Evolutionary conservation across 163 green algal species (phyloP), one percentile per base, ranked within the genome.

Genomic region (Scenedesmus sp.): DNA sequence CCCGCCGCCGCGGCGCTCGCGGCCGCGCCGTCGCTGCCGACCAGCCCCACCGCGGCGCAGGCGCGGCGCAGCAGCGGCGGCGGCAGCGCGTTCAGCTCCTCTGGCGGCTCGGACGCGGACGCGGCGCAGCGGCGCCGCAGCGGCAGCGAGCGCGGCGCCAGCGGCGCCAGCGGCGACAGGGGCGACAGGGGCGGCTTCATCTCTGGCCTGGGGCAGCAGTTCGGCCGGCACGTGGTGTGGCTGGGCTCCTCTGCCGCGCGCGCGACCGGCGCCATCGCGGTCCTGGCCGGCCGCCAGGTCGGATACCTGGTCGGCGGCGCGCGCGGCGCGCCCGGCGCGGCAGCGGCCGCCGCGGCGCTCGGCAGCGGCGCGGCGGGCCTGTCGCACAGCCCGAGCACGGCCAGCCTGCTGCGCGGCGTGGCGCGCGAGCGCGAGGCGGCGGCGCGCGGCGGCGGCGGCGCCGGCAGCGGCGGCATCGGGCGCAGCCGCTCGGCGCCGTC

Each of bases 161-260:
- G 7, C 13, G 42, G n/a, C n/a, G n/a, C n/a, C n/a, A n/a, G n/a
- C n/a, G n/a, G n/a, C n/a, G n/a, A n/a, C n/a, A n/a, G n/a, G n/a
- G n/a, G n/a, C n/a, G n/a, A n/a, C n/a, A n/a, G n/a, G n/a, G n/a
- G 31, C n/a, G 60, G 60, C 26, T 45, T 72, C 3, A 6, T 72
- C 4, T n/a, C 39, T 20, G 42, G 44, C 9, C 17, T 72, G 28
- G 63, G 63, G 4, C 20, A 57, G 1, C 20, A 60, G 14, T 22
- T 80, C 1, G 58, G 71, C 10, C 45, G 71, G 3, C 71, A 80
- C 71, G 60, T 80, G 26, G 24, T 66, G 15, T 80, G 71, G 71
- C 58, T 80, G 2, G 58, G 71, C 0, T 63, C 58, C 2, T 51
- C 71, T 18, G 71, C 71, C 26, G 58, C 71, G 26, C 56, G 22